Evolutionary conservation across 2,329 filamentous ascomycete genomes (phyloP).

Genomic region (Ophiostoma perfectum): DNA sequence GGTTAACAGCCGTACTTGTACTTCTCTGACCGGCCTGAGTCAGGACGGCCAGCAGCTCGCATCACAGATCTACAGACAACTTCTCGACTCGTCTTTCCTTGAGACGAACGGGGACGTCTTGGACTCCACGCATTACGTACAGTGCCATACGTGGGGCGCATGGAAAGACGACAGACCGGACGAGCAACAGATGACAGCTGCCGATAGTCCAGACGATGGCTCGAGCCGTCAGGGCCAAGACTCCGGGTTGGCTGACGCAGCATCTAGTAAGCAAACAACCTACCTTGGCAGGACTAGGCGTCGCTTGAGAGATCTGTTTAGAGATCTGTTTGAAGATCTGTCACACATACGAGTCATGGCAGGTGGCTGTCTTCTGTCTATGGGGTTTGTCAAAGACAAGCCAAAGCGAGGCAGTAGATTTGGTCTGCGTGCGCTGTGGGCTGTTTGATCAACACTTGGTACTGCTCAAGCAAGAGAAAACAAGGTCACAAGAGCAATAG

Average conservation of each 20-base stretch:
- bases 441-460: constrained; percentile 7
- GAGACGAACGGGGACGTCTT: not conserved
- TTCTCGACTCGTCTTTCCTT: not conserved
- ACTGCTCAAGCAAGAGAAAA: too few species aligned
- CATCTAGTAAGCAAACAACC: too few species aligned
- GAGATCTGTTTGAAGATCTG: not conserved
- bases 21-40: not conserved
- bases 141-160: not conserved
- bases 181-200: too few species aligned
- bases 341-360: constrained; percentile 1
- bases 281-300: not conserved
- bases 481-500: too few species aligned
- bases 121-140: not conserved
- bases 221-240: too few species aligned
- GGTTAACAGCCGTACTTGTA: not conserved
- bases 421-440: not conserved
- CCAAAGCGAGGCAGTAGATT: not conserved
- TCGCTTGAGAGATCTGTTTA: not conserved
- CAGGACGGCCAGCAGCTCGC: not conserved
- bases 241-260: too few species aligned
- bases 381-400: too few species aligned
- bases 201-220: too few species aligned
- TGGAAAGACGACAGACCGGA: too few species aligned
- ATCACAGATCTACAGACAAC: not conserved
- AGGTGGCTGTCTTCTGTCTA: not conserved